These are phyloP conservation scores for Malania oleifera DNA, from an alignment of 164 flowering plant genomes.

Conservation along the genomic window DNA sequence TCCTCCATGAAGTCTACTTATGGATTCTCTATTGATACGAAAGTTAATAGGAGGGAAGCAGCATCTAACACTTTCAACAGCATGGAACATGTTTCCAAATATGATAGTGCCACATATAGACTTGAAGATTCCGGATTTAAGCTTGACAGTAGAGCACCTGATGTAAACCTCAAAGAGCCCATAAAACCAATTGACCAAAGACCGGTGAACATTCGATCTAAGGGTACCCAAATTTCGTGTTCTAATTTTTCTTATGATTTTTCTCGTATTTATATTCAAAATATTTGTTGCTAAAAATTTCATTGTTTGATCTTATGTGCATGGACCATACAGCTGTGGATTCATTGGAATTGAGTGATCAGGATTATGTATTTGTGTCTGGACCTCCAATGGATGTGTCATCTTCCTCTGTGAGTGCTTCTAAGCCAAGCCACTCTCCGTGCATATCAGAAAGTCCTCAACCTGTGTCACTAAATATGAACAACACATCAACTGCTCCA, in stretches of 20 bases:
- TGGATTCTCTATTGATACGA: slow-evolving; percentile 48
- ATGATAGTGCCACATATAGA: slow-evolving; percentile 20
- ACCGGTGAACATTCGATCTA: slow-evolving; percentile 27
- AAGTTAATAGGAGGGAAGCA: slow-evolving; percentile 29
- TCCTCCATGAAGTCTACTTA: slow-evolving; percentile 37
- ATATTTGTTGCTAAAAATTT: not conserved
- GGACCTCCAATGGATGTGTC: slow-evolving; percentile 64
- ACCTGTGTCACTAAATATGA: slow-evolving; percentile 22
- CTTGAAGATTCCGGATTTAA: slow-evolving; percentile 29
- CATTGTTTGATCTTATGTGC: slow-evolving; percentile 15
- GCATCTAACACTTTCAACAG: slow-evolving; percentile 28
- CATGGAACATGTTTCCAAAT: slow-evolving; percentile 30
- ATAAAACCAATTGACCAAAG: slow-evolving; percentile 27
- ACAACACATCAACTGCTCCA: slow-evolving; percentile 44
- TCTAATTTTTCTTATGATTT: slow-evolving; percentile 7
- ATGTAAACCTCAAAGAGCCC: slow-evolving; percentile 34
- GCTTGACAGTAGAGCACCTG: slow-evolving; percentile 25
- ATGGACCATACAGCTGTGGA: slow-evolving; percentile 47
- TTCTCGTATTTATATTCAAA: not conserved
- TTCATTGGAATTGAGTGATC: slow-evolving; percentile 69
- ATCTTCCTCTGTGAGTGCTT: slow-evolving; percentile 46
- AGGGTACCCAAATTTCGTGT: slow-evolving; percentile 40
- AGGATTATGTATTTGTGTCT: slow-evolving; percentile 91
- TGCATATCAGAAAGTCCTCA: slow-evolving; percentile 38
- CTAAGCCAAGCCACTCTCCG: slow-evolving; percentile 38